Evolutionary conservation across 2,329 filamentous ascomycete genomes (phyloP).

Genomic region (Orbilia oligospora): DNA sequence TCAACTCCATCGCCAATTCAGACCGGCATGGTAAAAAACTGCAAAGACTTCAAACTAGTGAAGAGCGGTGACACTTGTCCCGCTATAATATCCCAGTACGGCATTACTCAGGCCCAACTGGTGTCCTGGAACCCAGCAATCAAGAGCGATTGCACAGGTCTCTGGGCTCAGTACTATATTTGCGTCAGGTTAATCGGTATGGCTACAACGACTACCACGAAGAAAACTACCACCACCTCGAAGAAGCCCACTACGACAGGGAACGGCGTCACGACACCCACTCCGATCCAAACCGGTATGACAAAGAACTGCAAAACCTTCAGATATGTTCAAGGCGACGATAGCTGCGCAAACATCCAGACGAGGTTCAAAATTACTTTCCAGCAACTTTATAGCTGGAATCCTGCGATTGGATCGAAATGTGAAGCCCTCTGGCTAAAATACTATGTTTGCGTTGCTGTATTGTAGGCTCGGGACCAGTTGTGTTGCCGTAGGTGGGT

Average conservation of each 20-base stretch:
- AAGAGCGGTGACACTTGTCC: conserved; percentile 20
- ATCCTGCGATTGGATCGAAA: conserved; percentile 7
- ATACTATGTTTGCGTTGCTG: conserved; percentile 28
- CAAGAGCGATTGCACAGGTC: conserved; percentile 15
- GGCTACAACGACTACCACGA: not conserved
- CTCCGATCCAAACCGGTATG: conserved; percentile 21
- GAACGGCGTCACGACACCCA: conserved; percentile 2
- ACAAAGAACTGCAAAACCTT: conserved; percentile 26
- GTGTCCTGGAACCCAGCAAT: conserved; percentile 26
- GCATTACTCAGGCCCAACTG: not conserved
- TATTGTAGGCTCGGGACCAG: not conserved
- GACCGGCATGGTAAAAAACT: not conserved
- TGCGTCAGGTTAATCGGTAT: conserved; percentile 7
- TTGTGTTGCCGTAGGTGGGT: no score
- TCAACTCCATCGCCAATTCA: conserved; percentile 20
- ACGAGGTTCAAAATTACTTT: not conserved
- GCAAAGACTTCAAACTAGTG: conserved; percentile 10
- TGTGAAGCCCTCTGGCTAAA: not conserved
- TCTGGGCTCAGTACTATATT: conserved; percentile 8
- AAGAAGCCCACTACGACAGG: conserved; percentile 1
- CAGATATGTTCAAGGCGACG: conserved; percentile 11
- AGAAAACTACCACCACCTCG: not conserved
- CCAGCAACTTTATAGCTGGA: conserved; percentile 11
- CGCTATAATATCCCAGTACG: conserved; percentile 4
- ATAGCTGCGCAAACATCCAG: conserved; percentile 25